Conservation (phyloP, 495 filamentous ascomycete species). For the Tetracladium marchalianum region DNA sequence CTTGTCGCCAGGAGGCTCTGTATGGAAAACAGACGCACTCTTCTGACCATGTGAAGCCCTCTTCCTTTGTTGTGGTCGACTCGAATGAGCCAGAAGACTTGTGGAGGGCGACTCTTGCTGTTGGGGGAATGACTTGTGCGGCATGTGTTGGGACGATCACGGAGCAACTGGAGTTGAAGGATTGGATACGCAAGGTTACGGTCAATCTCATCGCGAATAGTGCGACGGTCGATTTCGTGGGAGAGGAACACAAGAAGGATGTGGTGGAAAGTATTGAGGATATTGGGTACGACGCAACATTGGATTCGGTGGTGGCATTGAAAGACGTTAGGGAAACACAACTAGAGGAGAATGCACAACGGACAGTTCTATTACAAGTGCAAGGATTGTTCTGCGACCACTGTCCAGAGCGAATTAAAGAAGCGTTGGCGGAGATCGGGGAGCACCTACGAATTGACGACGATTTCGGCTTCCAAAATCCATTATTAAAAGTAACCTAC, state of each 20-base stretch:
- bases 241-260: conserved; percentile 36
- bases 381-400: conserved; percentile 84
- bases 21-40: neutral
- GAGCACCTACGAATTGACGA: conserved; percentile 30
- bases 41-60: neutral
- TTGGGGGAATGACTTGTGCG: conserved; percentile 80
- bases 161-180: conserved; percentile 47
- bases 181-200: conserved; percentile 52
- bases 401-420: conserved; percentile 56
- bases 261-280: conserved; percentile 69
- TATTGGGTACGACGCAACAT: conserved; percentile 62
- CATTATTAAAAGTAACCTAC: conserved; percentile 65
- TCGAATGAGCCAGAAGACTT: conserved; percentile 3
- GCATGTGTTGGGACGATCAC: conserved; percentile 61
- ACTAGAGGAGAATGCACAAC: conserved; percentile 22
- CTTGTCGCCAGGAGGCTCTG: conserved; percentile 8
- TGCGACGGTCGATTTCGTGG: conserved; percentile 52
- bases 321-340: conserved; percentile 4
- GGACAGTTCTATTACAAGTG: conserved; percentile 57
- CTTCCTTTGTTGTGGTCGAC: conserved; percentile 10
- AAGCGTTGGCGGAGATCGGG: conserved; percentile 24
- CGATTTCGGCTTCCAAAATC: conserved; percentile 39
- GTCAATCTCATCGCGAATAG: conserved; percentile 70
- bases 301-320: conserved; percentile 36
- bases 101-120: conserved; percentile 53